These are phyloP conservation scores for Diatrype stigma DNA, from an alignment of 2,329 filamentous ascomycete genomes.

Conservation along the genomic window DNA sequence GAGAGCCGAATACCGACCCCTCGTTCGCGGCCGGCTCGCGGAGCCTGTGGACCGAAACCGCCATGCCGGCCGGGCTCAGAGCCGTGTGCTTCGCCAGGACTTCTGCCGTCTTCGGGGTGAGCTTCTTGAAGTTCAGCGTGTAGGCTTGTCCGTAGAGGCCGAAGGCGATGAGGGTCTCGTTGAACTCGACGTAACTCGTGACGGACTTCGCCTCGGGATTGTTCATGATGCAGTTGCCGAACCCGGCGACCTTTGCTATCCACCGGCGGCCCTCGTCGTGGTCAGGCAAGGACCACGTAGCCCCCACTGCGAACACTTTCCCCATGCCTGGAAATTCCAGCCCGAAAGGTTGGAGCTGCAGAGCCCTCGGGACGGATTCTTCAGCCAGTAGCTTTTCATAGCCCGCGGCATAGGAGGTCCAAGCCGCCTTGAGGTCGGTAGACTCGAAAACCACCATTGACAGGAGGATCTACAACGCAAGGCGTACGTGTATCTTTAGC, in stretches of 20 bases:
- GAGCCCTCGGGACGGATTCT: conserved; percentile 10
- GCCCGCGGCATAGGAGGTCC: conserved; percentile 19
- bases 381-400: conserved; percentile 15
- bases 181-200: conserved; percentile 13
- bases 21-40: conserved; percentile 15
- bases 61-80: conserved; percentile 18
- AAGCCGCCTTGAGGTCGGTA: conserved; percentile 20
- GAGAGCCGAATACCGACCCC: conserved; percentile 26
- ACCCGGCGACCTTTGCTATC: conserved; percentile 23
- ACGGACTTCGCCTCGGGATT: conserved; percentile 21
- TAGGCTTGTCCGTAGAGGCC: conserved; percentile 15
- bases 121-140: conserved; percentile 16
- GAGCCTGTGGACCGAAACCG: conserved; percentile 28
- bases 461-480: conserved; percentile 16
- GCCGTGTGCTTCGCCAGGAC: conserved; percentile 20
- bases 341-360: conserved; percentile 23
- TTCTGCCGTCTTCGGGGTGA: conserved; percentile 22
- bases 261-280: conserved; percentile 24
- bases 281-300: conserved; percentile 31
- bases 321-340: conserved; percentile 27
- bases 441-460: conserved; percentile 30
- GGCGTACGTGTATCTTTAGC: neutral
- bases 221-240: conserved; percentile 23
- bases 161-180: conserved; percentile 18
- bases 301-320: conserved; percentile 19